phyloP scores from a whole-genome alignment of 2,329 filamentous ascomycete genomes.

The Ascochyta koolunga region DNA sequence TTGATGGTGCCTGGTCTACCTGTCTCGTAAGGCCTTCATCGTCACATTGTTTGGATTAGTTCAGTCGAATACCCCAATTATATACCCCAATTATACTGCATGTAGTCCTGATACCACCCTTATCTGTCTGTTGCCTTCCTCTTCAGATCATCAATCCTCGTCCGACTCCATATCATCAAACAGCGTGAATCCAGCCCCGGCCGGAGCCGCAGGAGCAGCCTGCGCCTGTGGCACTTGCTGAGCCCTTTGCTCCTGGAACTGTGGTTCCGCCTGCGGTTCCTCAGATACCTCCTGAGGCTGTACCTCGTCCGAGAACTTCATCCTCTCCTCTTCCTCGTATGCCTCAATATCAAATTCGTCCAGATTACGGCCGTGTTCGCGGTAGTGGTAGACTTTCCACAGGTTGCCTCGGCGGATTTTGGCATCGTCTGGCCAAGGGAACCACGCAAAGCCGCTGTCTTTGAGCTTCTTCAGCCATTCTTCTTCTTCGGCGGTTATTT shows the following conservation, averaged over 20 bases:
- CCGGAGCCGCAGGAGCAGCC: slow-evolving; percentile 1
- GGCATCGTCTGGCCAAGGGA: slow-evolving; percentile 77
- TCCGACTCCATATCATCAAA: slow-evolving; percentile 22
- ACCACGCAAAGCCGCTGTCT: slow-evolving; percentile 56
- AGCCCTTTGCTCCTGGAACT: slow-evolving; percentile 4
- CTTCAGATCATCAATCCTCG: slow-evolving; percentile 2
- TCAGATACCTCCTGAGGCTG: background rate
- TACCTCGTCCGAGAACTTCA: slow-evolving; percentile 7
- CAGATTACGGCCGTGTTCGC: slow-evolving; percentile 27
- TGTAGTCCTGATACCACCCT: no score
- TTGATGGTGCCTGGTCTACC: background rate
- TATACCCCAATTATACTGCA: background rate
- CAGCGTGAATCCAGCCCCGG: slow-evolving; percentile 8
- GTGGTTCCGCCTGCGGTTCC: slow-evolving; percentile 1
- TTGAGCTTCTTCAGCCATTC: slow-evolving; percentile 44
- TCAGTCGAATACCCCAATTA: background rate
- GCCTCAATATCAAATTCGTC: slow-evolving; percentile 33
- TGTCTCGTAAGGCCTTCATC: background rate
- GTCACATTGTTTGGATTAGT: background rate
- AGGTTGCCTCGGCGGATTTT: slow-evolving; percentile 73
- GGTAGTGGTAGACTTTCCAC: slow-evolving; percentile 32
- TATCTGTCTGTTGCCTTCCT: no score
- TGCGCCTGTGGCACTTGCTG: slow-evolving; percentile 3
- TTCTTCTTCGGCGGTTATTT: slow-evolving; percentile 39
- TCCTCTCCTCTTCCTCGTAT: slow-evolving; percentile 27